Base-by-base conservation (phyloP, 129 eudicot species). In the Deinandra increscens region DNA sequence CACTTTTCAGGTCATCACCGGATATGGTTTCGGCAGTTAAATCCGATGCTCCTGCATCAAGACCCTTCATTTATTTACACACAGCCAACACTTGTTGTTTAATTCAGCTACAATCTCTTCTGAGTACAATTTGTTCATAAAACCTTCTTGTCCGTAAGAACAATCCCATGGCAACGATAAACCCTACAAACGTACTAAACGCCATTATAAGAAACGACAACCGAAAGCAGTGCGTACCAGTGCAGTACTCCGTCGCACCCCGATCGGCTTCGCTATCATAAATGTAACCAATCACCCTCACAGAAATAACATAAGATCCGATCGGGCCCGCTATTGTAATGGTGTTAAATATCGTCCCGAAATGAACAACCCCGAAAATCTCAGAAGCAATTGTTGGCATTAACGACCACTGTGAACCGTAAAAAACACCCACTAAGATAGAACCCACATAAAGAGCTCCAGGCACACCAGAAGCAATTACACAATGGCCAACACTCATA, bases 341-440 rank as follows among this genome's bases (percentile, higher is more conserved):
- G 20, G 98, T 65, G 64, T 92, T 92, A 45, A 92, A 92, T 68
- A 86, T 89, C 29, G 98, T 89, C 49, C 96, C 98, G 53, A 92
- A 51, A 78, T 92, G 87, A 54, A 45, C 76, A 48, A 83, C 89
- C 44, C 96, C 96, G 68, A 86, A 92, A 29, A 92, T 64, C 76
- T 92, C 98, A 1, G 91, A 86, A 59, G 83, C 89, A 46, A 89
- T 86, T 5, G 88, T 85, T 11, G 96, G 96, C 96, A 86, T 89
- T 66, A 89, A 64, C 1, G 98, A 88, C 88, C 93, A 83, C 46
- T 91, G 98, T 14, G 95, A 92, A 9, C 96, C 96, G 31, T 92
- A 89, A 72, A 86, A 89, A 6, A 84, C 64, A 56, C 95, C 98
- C 67, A 86, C 91, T 58, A 89, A 13, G 18, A 86, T 38, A 9